These are phyloP conservation scores for Pestalotiopsis sp. DNA, from an alignment of 2,329 filamentous ascomycete genomes.

Conservation along the genomic window DNA sequence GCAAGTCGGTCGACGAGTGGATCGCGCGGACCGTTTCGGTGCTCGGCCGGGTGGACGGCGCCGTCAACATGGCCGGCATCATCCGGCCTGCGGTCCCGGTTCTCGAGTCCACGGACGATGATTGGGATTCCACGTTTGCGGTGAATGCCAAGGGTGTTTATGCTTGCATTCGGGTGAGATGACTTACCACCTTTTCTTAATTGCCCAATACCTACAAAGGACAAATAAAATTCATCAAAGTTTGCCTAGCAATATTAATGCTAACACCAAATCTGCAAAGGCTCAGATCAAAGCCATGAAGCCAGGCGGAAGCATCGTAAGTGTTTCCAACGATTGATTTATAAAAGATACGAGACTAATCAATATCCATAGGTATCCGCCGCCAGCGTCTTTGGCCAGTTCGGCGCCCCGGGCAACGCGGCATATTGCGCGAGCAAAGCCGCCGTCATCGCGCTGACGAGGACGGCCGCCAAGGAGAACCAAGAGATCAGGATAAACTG, in stretches of 20 bases:
- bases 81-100: slow-evolving; percentile 26
- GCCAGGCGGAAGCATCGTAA: slow-evolving; percentile 48
- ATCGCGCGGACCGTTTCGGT: slow-evolving; percentile 20
- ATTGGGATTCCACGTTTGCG: slow-evolving; percentile 29
- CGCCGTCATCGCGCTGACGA: slow-evolving; percentile 32
- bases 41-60: slow-evolving; percentile 23
- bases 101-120: slow-evolving; percentile 22
- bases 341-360: background rate
- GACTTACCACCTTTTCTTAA: too few relatives aligned
- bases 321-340: slow-evolving; percentile 16
- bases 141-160: slow-evolving; percentile 24
- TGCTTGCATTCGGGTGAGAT: background rate
- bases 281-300: slow-evolving; percentile 35
- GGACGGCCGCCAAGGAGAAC: slow-evolving; percentile 32
- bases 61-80: slow-evolving; percentile 41
- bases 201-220: too few relatives aligned
- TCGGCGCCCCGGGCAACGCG: slow-evolving; percentile 33
- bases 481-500: slow-evolving; percentile 32
- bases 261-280: slow-evolving; percentile 8
- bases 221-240: too few relatives aligned
- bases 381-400: slow-evolving; percentile 14
- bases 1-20: slow-evolving; percentile 36
- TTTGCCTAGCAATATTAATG: slow-evolving; percentile 8
- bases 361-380: slow-evolving; percentile 7
- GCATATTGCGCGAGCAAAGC: slow-evolving; percentile 34